Conservation (phyloP, 2,329 filamentous ascomycete genomes). For the Berkeleyomyces rouxiae region DNA sequence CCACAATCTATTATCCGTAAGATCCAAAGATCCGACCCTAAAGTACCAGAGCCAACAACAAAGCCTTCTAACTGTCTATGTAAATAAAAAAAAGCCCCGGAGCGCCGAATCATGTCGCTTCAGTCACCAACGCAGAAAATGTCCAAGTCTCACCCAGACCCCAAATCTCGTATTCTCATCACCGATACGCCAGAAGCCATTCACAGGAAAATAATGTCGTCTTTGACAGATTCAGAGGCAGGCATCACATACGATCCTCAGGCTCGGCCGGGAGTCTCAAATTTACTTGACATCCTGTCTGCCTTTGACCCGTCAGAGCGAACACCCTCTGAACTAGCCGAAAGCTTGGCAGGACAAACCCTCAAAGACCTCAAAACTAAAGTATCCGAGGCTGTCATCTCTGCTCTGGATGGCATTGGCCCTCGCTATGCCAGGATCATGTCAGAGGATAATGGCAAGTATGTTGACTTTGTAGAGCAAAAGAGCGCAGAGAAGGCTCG, state of each 20-base stretch:
- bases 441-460: constrained; percentile 28
- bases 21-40: constrained; percentile 11
- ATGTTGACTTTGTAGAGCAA: constrained; percentile 39
- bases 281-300: constrained; percentile 66
- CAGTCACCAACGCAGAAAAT: constrained; percentile 67
- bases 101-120: constrained; percentile 81
- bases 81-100: constrained; percentile 38
- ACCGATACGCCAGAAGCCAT: constrained; percentile 54
- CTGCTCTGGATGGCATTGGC: constrained; percentile 36
- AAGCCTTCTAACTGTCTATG: not conserved
- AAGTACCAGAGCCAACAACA: not conserved
- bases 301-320: constrained; percentile 39
- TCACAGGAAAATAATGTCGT: constrained; percentile 48
- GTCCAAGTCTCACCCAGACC: constrained; percentile 71
- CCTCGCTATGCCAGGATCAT: constrained; percentile 39
- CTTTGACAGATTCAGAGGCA: constrained; percentile 57
- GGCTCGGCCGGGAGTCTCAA: constrained; percentile 65
- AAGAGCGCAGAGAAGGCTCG: constrained; percentile 45
- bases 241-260: constrained; percentile 55
- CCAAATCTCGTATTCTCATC: constrained; percentile 64
- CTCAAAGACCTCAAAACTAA: constrained; percentile 29
- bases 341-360: constrained; percentile 23
- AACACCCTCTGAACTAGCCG: constrained; percentile 26
- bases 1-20: constrained; percentile 60
- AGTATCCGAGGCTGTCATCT: constrained; percentile 41